phyloP scores from a whole-genome alignment of 805 yeast species.

The Monosporozyma siamensis region DNA sequence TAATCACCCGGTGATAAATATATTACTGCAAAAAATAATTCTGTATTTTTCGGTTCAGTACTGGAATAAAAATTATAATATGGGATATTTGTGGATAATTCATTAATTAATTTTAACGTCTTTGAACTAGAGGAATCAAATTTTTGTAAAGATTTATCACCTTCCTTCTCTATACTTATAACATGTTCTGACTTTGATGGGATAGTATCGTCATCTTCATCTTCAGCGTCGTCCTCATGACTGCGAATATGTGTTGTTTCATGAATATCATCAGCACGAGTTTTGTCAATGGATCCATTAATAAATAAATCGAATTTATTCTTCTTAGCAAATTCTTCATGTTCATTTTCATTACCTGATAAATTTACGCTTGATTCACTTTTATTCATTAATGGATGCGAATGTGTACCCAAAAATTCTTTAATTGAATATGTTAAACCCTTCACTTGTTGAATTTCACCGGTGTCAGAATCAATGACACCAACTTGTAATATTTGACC shows the following conservation, averaged over 20 bases:
- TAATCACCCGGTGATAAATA: slow-evolving; percentile 98
- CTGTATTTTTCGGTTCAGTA: slow-evolving; percentile 36
- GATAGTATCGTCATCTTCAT: slow-evolving; percentile 5
- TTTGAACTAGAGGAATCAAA: slow-evolving; percentile 22
- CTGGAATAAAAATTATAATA: slow-evolving; percentile 4
- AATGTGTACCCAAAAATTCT: slow-evolving; percentile 64
- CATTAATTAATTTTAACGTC: slow-evolving; percentile 34
- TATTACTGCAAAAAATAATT: slow-evolving; percentile 79
- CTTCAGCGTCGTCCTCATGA: slow-evolving; percentile 2
- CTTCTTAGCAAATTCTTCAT: slow-evolving; percentile 66
- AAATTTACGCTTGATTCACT: slow-evolving; percentile 20
- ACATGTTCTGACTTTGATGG: slow-evolving; percentile 7
- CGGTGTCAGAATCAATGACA: slow-evolving; percentile 50
- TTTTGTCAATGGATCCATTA: slow-evolving; percentile 1
- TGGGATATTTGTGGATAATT: slow-evolving; percentile 20
- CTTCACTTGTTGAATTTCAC: slow-evolving; percentile 92
- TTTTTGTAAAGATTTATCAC: slow-evolving; percentile 48
- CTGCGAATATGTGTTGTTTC: slow-evolving; percentile 3
- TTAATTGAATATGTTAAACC: slow-evolving; percentile 90
- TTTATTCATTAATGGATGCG: slow-evolving; percentile 29
- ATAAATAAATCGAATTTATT: slow-evolving; percentile 49
- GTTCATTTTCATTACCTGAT: slow-evolving; percentile 37
- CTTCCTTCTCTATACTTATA: slow-evolving; percentile 49
- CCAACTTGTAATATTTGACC: slow-evolving; percentile 87
- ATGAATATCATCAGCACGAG: background rate